These are phyloP conservation scores for Yamadazyma takamatsuzukensis DNA, from an alignment of 805 yeast species.

Conservation along the genomic window DNA sequence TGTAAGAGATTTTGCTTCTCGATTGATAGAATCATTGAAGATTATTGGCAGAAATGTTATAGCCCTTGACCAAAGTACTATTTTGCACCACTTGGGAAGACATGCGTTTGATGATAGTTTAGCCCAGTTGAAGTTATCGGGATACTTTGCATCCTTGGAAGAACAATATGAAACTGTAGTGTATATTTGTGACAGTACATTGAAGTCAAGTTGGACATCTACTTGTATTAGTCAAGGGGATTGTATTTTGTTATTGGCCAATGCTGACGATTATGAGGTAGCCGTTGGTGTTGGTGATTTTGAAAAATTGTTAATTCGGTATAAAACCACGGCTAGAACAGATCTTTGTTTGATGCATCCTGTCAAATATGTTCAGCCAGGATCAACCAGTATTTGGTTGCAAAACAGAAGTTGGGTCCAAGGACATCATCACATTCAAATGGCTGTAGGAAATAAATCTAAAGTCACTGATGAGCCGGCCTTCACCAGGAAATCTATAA, in stretches of 20 bases:
- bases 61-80: conserved; percentile 78
- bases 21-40: conserved; percentile 65
- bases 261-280: conserved; percentile 58
- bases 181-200: conserved; percentile 82
- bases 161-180: conserved; percentile 85
- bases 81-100: conserved; percentile 76
- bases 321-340: conserved; percentile 81
- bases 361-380: conserved; percentile 78
- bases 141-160: conserved; percentile 87
- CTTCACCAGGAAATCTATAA: conserved; percentile 15
- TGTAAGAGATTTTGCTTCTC: conserved; percentile 77
- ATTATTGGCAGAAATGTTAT: conserved; percentile 71
- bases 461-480: not conserved
- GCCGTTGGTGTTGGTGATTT: conserved; percentile 78
- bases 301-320: conserved; percentile 69
- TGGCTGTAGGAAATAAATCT: conserved; percentile 35
- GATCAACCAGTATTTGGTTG: conserved; percentile 81
- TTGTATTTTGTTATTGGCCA: conserved; percentile 84
- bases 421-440: conserved; percentile 87
- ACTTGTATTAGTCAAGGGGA: conserved; percentile 95
- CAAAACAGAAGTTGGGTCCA: conserved; percentile 87
- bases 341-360: conserved; percentile 84
- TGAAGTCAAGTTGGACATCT: conserved; percentile 82
- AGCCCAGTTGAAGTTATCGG: conserved; percentile 80
- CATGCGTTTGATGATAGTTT: conserved; percentile 85